A percentile compares a stretch with the other conserved stretches of the same genome.
Conservation (phyloP, 768 basidiomycete species). For the Leucocoprinus leucothites region DNA sequence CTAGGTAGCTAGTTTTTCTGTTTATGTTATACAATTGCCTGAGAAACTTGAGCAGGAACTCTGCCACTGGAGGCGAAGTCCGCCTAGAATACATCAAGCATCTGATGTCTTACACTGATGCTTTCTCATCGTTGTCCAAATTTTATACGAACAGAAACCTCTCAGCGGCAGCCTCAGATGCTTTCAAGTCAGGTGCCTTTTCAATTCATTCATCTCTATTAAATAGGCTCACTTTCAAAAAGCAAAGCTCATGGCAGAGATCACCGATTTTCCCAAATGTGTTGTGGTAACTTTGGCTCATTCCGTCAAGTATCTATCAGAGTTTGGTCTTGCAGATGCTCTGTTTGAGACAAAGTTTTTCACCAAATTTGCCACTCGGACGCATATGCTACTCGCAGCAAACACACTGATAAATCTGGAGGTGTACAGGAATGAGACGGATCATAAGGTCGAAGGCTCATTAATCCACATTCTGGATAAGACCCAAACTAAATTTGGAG, state of each 20-base stretch:
- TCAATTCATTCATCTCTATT: constrained; percentile 3
- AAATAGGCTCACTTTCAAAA: neutral
- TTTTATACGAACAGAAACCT: constrained; percentile 62
- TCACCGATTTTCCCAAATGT: constrained; percentile 65
- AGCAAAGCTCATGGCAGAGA: constrained; percentile 62
- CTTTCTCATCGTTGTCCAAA: constrained; percentile 61
- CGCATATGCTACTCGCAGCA: constrained; percentile 84
- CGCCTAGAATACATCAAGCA: constrained; percentile 63
- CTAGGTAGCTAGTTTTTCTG: constrained; percentile 48
- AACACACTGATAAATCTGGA: constrained; percentile 90
- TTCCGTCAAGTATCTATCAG: constrained; percentile 62
- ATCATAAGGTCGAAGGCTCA: constrained; percentile 69
- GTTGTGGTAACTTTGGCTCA: constrained; percentile 75
- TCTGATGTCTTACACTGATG: constrained; percentile 57
- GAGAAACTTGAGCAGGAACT: constrained; percentile 27
- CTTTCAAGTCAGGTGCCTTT: constrained; percentile 40
- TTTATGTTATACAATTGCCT: neutral
- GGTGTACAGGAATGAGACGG: constrained; percentile 89
- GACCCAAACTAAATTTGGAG: constrained; percentile 87
- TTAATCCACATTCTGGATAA: constrained; percentile 84
- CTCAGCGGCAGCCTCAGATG: constrained; percentile 36
- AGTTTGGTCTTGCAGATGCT: constrained; percentile 76
- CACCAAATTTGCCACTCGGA: constrained; percentile 66
- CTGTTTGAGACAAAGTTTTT: constrained; percentile 80
- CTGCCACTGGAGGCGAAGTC: constrained; percentile 37